Percentiles rank a stretch among this genome's conserved stretches.
Conservation (phyloP, 345 rosid genomes). For the Toxicodendron radicans region DNA sequence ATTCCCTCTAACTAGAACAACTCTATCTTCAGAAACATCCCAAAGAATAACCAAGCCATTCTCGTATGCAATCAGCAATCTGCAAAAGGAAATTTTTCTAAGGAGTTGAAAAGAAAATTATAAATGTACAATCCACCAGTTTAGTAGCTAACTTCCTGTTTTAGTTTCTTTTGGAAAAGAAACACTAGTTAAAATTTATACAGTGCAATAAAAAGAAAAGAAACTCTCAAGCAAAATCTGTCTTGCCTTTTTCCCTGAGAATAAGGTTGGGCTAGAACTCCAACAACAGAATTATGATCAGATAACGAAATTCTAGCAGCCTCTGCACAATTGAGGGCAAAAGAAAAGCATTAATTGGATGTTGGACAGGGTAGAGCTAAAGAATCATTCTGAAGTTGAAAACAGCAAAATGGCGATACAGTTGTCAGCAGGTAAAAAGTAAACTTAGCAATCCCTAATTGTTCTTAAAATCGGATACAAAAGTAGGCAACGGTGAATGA, state of each 20-base stretch:
- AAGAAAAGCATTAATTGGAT: constrained; percentile 1
- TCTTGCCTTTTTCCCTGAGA: constrained; percentile 71
- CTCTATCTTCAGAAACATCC: constrained; percentile 74
- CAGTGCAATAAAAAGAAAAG: constrained; percentile 7
- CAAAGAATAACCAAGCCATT: constrained; percentile 78
- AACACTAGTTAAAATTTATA: background rate
- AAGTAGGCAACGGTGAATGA: background rate
- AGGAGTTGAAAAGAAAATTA: constrained; percentile 12
- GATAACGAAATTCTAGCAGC: constrained; percentile 59
- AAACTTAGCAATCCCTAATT: constrained; percentile 13
- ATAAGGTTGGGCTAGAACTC: constrained; percentile 77
- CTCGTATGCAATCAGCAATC: constrained; percentile 74
- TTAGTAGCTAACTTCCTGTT: background rate
- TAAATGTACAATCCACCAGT: background rate
- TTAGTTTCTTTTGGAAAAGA: background rate
- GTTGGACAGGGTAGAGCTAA: constrained; percentile 10
- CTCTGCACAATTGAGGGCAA: constrained; percentile 49
- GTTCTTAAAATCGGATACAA: background rate
- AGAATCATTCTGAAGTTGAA: constrained; percentile 11
- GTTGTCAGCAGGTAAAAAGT: constrained; percentile 1
- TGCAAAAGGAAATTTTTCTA: constrained; percentile 39
- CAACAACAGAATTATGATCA: constrained; percentile 60
- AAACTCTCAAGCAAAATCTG: constrained; percentile 16
- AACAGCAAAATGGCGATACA: background rate
- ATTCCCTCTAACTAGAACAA: constrained; percentile 57